A percentile compares a stretch with the other conserved stretches of the same genome.
Evolutionary conservation across 2,329 filamentous ascomycete species (phyloP).

Genomic region (Botryotinia calthae): DNA sequence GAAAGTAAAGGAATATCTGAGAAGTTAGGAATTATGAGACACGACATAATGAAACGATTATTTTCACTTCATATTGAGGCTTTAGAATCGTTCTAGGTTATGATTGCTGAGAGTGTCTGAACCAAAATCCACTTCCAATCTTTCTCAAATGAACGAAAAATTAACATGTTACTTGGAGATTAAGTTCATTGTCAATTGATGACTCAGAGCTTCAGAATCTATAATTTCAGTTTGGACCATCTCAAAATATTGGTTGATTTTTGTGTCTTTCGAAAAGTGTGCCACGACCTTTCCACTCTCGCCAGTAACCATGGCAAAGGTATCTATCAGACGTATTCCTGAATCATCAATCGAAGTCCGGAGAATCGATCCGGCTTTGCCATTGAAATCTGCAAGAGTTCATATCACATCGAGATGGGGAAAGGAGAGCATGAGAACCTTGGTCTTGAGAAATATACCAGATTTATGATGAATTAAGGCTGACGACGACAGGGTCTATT

Average conservation of each 20-base stretch:
- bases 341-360: background rate
- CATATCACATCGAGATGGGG: background rate
- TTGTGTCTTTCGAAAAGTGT: background rate
- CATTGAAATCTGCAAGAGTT: background rate
- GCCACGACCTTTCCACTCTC: background rate
- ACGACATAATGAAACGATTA: background rate
- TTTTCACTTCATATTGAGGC: background rate
- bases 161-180: background rate
- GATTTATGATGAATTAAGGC: background rate
- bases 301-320: background rate
- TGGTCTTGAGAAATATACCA: background rate
- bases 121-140: background rate
- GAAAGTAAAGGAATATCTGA: conserved; percentile 34
- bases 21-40: conserved; percentile 17
- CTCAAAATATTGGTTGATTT: background rate
- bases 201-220: background rate
- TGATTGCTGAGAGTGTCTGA: background rate
- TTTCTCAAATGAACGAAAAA: background rate
- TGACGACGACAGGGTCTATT: background rate
- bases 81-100: background rate
- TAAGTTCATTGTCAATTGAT: background rate
- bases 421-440: background rate
- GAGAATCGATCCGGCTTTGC: background rate
- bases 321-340: background rate
- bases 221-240: background rate